phyloP scores from a whole-genome alignment of 345 rosid genomes.

The Raphanus sativus region DNA sequence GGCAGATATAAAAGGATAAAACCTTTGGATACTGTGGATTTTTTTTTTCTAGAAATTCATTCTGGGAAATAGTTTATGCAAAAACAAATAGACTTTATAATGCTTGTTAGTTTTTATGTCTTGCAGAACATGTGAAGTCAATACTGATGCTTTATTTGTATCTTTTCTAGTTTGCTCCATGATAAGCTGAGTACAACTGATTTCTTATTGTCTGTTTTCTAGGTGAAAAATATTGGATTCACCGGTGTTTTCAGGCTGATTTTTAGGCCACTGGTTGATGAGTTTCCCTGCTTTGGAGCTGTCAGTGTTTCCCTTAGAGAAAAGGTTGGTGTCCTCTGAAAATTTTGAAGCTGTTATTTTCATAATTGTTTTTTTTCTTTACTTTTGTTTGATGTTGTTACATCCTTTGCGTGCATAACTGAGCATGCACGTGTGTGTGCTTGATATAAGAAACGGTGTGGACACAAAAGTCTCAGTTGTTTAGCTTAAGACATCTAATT shows the following conservation, averaged over 20 bases:
- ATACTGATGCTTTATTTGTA: neutral
- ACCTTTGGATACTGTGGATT: no score
- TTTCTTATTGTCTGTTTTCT: constrained; percentile 25
- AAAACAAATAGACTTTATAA: neutral
- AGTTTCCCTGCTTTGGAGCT: constrained; percentile 99
- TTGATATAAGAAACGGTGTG: neutral
- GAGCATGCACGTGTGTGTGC: neutral
- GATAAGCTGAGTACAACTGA: constrained; percentile 19
- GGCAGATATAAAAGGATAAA: no score
- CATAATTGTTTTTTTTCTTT: neutral
- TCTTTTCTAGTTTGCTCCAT: neutral
- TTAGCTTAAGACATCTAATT: constrained; percentile 19
- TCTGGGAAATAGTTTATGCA: neutral
- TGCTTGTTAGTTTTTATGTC: neutral
- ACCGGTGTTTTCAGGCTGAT: constrained; percentile 99
- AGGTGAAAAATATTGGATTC: constrained; percentile 97
- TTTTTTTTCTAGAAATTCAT: no score
- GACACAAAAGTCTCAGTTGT: neutral
- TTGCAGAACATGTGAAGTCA: constrained; percentile 5
- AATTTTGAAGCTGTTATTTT: constrained; percentile 19
- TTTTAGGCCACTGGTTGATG: constrained; percentile 88
- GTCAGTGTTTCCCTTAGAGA: constrained; percentile 81
- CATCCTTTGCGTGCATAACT: neutral
- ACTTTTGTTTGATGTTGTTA: constrained; percentile 1
- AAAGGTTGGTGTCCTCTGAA: constrained; percentile 55